Conservation (phyloP, 176 grass and related monocot species). For the Aegilops tauschii region DNA sequence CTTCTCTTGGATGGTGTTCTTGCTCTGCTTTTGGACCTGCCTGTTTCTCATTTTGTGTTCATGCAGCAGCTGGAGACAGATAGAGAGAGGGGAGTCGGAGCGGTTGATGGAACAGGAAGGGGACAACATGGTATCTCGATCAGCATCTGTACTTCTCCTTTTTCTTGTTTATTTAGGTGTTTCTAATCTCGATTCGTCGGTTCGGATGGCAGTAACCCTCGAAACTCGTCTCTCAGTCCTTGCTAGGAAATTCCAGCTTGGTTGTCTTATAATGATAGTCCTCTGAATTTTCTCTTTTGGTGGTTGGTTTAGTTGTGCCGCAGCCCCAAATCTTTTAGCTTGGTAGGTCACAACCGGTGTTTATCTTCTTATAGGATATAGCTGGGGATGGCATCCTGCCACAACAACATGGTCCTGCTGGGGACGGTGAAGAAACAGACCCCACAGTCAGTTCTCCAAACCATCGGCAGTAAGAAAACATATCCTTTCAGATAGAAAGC, state of each 20-base stretch:
- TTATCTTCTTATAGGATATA: not conserved
- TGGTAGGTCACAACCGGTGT: not conserved
- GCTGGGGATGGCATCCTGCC: not conserved
- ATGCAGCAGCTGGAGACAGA: not conserved
- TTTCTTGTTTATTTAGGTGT: not conserved
- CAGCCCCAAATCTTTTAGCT: not conserved
- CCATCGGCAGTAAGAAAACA: not conserved
- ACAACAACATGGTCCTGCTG: not conserved
- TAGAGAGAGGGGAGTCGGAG: not conserved
- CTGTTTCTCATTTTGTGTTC: not conserved
- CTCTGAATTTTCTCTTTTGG: not conserved
- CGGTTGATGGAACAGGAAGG: not conserved
- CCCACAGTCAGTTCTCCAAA: conserved; percentile 43
- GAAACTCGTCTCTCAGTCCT: not conserved
- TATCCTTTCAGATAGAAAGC: not conserved
- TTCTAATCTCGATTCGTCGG: not conserved
- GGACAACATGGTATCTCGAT: not conserved
- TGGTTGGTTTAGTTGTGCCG: not conserved
- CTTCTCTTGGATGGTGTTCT: not conserved
- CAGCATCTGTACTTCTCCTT: not conserved
- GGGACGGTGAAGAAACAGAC: conserved; percentile 57
- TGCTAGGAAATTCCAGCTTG: not conserved
- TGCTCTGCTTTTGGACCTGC: not conserved
- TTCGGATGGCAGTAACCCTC: not conserved
- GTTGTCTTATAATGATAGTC: not conserved